Base-by-base conservation (phyloP, 371 early-diverging fungal species). In the Rhizopus arrhizus region DNA sequence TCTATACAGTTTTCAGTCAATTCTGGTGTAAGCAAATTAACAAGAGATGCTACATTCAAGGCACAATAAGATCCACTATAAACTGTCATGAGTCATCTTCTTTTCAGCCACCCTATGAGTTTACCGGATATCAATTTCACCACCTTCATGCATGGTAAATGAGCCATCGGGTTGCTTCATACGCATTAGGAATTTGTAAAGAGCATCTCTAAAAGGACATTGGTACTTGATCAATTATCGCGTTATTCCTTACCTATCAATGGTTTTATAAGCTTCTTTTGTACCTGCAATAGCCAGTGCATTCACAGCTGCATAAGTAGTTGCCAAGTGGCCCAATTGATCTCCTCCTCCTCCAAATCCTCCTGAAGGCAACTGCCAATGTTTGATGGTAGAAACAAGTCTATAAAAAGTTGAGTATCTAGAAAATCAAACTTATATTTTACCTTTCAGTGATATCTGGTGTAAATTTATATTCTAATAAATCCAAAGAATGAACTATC, bases 91-190 rank as follows among this genome's bases (percentile, higher is more conserved):
- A 15, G 22, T 3, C 22, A 7, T 6, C 51, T 45, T 28, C 31
- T 56, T 36, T 9, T 4, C 5, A 43, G 9, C 5, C 11, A 50
- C 28, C 8, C 7, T 1, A 32, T n/a, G 11, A n/a, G 12, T 4
- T 48, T 66, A 73, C 73, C 95, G 78, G 40, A 95, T 89, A 74
- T 99, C 99, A 5, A 94, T 85, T 70, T 99, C 99, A 4, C 98
- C 98, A 15, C 89, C 95, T 3, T 85, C 74, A 68, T 93, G 91
- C 94, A 97, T 92, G 0, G 77, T 78, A 69, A 96, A 99, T 0
- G 92, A 91, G 1, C 98, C 98, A 78, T 95, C 92, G 0, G 86
- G 73, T 46, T 89, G 91, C 70, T 98, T 97, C 81, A 97, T 81
- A 2, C 81, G 56, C 73, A 91, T 58, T 28, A 99, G 69, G 75